Conservation (phyloP, 2,329 filamentous ascomycete species). For the Colletotrichum australisinense region DNA sequence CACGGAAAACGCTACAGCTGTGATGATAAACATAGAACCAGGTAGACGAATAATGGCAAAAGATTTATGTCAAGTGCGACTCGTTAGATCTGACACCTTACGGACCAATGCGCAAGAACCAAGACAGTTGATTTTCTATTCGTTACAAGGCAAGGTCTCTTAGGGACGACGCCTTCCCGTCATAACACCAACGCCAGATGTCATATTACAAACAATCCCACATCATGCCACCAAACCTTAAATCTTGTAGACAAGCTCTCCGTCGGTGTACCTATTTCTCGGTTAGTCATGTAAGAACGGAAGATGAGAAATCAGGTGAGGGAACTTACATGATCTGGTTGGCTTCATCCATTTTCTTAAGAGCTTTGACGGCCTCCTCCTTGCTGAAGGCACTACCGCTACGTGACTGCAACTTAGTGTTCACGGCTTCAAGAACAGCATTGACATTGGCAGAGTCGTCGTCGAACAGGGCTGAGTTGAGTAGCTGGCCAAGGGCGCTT, state of each 20-base stretch:
- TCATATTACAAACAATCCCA: not conserved
- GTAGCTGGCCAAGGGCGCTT: constrained; percentile 82
- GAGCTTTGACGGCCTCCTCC: constrained; percentile 79
- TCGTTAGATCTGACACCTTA: not conserved
- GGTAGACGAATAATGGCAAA: not conserved
- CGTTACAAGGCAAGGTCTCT: not conserved
- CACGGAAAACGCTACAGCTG: not conserved
- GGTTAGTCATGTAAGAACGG: constrained; percentile 1
- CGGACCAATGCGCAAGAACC: not conserved
- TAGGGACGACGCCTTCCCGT: not conserved
- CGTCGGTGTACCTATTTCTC: constrained; percentile 64
- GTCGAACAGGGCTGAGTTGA: constrained; percentile 85
- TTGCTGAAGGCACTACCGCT: constrained; percentile 72
- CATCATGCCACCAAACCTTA: constrained; percentile 46
- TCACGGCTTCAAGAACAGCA: constrained; percentile 82
- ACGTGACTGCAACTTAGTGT: constrained; percentile 69
- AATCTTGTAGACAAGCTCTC: constrained; percentile 78
- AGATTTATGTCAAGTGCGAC: not conserved
- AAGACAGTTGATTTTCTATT: not conserved
- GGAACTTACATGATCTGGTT: constrained; percentile 92
- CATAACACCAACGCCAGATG: constrained; percentile 8
- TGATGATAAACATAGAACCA: not conserved
- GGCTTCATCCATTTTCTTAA: constrained; percentile 81
- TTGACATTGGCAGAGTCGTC: constrained; percentile 85
- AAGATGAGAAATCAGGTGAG: not conserved